These are phyloP conservation scores for Nothopassalora personata DNA, from an alignment of 2,329 filamentous ascomycete genomes.

Conservation along the genomic window DNA sequence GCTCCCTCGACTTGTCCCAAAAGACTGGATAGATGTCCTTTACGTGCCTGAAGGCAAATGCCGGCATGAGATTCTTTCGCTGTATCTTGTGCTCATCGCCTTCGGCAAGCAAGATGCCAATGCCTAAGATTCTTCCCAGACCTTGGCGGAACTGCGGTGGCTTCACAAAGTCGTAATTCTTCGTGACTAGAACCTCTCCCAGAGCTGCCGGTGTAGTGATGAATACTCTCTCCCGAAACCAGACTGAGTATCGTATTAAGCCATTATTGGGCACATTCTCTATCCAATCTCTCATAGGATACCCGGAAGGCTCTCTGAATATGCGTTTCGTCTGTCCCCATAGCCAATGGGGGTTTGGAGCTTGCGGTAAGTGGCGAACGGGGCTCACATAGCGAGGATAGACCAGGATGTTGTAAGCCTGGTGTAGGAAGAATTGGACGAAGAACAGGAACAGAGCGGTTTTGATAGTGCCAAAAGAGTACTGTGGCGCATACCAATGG, in stretches of 20 bases:
- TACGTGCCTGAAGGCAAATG: constrained; percentile 47
- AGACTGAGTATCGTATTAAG: constrained; percentile 48
- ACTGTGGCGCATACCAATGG: constrained; percentile 1
- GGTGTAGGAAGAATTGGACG: constrained; percentile 33
- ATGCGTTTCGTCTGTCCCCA: constrained; percentile 42
- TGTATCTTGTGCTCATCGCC: constrained; percentile 80
- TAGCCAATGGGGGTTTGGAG: constrained; percentile 41
- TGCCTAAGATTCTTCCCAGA: constrained; percentile 61
- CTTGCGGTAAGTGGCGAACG: constrained; percentile 52
- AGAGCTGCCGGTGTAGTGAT: constrained; percentile 45
- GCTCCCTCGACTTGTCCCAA: constrained; percentile 45
- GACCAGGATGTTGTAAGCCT: constrained; percentile 44
- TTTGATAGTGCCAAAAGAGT: constrained; percentile 31
- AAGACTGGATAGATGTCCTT: constrained; percentile 46
- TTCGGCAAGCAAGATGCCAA: constrained; percentile 73
- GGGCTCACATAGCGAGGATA: constrained; percentile 57
- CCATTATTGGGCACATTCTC: constrained; percentile 52
- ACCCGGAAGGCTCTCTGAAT: constrained; percentile 38
- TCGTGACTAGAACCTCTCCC: constrained; percentile 46
- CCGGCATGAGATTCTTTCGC: constrained; percentile 45
- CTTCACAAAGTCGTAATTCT: constrained; percentile 50
- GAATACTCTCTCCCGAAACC: constrained; percentile 42
- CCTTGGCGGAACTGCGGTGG: constrained; percentile 44
- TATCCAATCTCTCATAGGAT: constrained; percentile 48
- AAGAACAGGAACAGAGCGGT: constrained; percentile 40